A percentile compares a stretch with the other conserved stretches of the same genome.
Evolutionary conservation across 306 rosid genomes (phyloP).

Genomic region (Begonia loranthoides): DNA sequence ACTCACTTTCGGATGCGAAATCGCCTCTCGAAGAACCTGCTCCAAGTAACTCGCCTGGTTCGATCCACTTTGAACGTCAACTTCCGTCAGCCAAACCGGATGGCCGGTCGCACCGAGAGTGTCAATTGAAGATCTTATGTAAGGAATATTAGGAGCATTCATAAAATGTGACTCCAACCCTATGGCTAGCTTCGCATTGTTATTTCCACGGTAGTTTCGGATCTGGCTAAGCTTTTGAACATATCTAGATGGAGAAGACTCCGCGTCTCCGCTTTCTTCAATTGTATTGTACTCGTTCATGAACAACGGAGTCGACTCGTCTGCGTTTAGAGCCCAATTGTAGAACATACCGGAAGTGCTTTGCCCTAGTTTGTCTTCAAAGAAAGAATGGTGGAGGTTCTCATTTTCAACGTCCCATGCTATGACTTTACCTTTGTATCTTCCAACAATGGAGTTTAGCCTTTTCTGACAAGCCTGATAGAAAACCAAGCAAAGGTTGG

Average conservation of each 20-base stretch:
- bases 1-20: slow-evolving; percentile 44
- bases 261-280: slow-evolving; percentile 34
- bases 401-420: slow-evolving; percentile 84
- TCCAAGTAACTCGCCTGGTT: slow-evolving; percentile 37
- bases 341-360: slow-evolving; percentile 21
- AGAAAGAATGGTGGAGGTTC: slow-evolving; percentile 42
- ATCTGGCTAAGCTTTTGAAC: slow-evolving; percentile 36
- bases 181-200: slow-evolving; percentile 20
- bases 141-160: slow-evolving; percentile 31
- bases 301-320: slow-evolving; percentile 30
- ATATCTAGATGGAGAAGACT: slow-evolving; percentile 30
- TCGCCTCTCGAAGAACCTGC: slow-evolving; percentile 40
- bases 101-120: slow-evolving; percentile 38
- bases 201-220: slow-evolving; percentile 14
- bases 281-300: slow-evolving; percentile 58
- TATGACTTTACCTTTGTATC: slow-evolving; percentile 44
- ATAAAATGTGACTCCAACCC: slow-evolving; percentile 61
- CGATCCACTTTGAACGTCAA: slow-evolving; percentile 32
- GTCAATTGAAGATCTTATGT: slow-evolving; percentile 59
- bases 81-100: slow-evolving; percentile 69
- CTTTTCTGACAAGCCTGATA: slow-evolving; percentile 11
- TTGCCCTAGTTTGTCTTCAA: slow-evolving; percentile 30
- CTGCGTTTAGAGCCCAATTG: slow-evolving; percentile 26
- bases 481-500: neutral
- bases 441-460: slow-evolving; percentile 27